Evolutionary conservation across 495 filamentous ascomycete species (phyloP).

Genomic region (Geoglossum glabrum): DNA sequence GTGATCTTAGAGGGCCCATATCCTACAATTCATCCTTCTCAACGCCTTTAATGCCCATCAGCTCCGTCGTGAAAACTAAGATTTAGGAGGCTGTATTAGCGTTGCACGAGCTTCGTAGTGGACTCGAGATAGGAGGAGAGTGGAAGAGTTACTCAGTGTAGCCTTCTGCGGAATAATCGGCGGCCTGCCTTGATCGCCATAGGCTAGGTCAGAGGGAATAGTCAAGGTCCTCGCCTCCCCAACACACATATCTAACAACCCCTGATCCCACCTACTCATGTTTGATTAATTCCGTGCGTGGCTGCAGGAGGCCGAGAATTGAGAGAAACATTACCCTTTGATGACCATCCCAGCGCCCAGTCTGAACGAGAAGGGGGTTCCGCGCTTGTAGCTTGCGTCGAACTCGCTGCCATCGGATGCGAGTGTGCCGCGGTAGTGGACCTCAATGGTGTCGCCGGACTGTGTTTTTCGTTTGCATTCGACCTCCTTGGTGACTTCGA

Average conservation of each 20-base stretch:
- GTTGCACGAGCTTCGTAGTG: not conserved
- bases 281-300: not conserved
- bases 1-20: not conserved
- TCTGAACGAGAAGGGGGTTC: slow-evolving; percentile 19
- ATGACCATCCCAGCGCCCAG: slow-evolving; percentile 25
- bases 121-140: slow-evolving; percentile 1
- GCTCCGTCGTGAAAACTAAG: slow-evolving; percentile 76
- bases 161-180: slow-evolving; percentile 52
- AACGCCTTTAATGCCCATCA: slow-evolving; percentile 73
- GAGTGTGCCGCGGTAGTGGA: slow-evolving; percentile 26
- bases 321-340: slow-evolving; percentile 21
- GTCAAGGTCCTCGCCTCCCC: slow-evolving; percentile 87
- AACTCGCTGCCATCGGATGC: slow-evolving; percentile 21
- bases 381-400: slow-evolving; percentile 25
- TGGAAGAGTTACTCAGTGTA: slow-evolving; percentile 38
- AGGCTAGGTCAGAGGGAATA: slow-evolving; percentile 71
- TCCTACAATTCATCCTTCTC: slow-evolving; percentile 33
- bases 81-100: slow-evolving; percentile 5
- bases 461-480: slow-evolving; percentile 22
- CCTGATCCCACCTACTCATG: slow-evolving; percentile 59
- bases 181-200: slow-evolving; percentile 55
- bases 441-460: slow-evolving; percentile 7
- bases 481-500: slow-evolving; percentile 15
- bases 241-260: slow-evolving; percentile 85
- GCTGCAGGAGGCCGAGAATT: not conserved